Evolutionary conservation across 1,284 basidiomycete genomes (phyloP).

Genomic region (Cerioporus squamosus): DNA sequence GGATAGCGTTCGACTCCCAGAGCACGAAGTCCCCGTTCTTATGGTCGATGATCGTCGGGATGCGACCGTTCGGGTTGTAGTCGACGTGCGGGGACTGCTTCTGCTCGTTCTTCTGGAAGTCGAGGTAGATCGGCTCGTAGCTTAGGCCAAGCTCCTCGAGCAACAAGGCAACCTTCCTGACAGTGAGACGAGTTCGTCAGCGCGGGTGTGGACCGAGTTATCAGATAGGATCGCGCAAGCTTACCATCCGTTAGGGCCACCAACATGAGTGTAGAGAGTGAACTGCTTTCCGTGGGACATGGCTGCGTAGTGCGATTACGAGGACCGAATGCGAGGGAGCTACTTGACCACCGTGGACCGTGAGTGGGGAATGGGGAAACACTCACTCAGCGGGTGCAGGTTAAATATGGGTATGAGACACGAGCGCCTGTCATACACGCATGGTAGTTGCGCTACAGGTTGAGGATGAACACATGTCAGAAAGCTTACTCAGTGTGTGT

Average conservation of each 20-base stretch:
- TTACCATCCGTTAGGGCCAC: slow-evolving; percentile 1
- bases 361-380: no score
- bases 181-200: not conserved
- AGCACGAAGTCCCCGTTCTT: slow-evolving; percentile 34
- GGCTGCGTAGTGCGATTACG: not conserved
- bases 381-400: no score
- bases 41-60: slow-evolving; percentile 41
- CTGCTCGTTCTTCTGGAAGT: slow-evolving; percentile 34
- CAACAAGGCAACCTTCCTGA: slow-evolving; percentile 21
- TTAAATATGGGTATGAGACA: no score
- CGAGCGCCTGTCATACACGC: no score
- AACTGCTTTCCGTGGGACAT: slow-evolving; percentile 6
- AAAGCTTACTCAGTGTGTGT: no score
- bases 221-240: not conserved
- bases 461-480: no score
- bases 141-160: slow-evolving; percentile 35
- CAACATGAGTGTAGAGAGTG: not conserved
- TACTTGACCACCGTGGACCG: no score
- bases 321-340: no score
- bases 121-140: slow-evolving; percentile 36
- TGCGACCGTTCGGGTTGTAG: slow-evolving; percentile 38
- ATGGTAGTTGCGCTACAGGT: no score
- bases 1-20: slow-evolving; percentile 39
- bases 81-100: slow-evolving; percentile 29
- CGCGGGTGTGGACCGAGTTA: not conserved